A percentile compares a stretch with the other conserved stretches of the same genome.
phyloP scores from a whole-genome alignment of 2,329 filamentous ascomycete genomes.

The Ascochyta lentis region DNA sequence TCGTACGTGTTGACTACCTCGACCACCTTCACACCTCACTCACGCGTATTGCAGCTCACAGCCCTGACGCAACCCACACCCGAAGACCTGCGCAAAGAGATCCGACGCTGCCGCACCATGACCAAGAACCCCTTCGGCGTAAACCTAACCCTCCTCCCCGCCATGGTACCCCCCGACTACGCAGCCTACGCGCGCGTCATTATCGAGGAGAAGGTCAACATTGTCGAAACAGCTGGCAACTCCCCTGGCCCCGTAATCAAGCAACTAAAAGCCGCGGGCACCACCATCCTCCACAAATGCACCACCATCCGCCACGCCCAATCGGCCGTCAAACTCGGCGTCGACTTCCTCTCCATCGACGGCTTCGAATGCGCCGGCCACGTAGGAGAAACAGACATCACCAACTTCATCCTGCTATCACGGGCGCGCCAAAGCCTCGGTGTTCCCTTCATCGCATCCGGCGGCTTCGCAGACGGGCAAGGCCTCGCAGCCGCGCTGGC shows the following conservation, averaged over 20 bases:
- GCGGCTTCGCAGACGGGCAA: slow-evolving; percentile 93
- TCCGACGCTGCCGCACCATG: slow-evolving; percentile 81
- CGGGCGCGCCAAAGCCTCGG: slow-evolving; percentile 82
- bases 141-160: slow-evolving; percentile 91
- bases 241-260: slow-evolving; percentile 88
- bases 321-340: slow-evolving; percentile 89
- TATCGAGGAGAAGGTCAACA: slow-evolving; percentile 88
- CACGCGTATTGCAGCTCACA: slow-evolving; percentile 61
- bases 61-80: slow-evolving; percentile 92
- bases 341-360: slow-evolving; percentile 96
- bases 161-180: slow-evolving; percentile 91
- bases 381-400: slow-evolving; percentile 86
- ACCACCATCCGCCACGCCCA: slow-evolving; percentile 94
- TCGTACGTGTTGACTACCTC: slow-evolving; percentile 50
- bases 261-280: slow-evolving; percentile 80
- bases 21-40: no score
- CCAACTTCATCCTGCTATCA: slow-evolving; percentile 87
- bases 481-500: slow-evolving; percentile 89
- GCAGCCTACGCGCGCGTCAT: slow-evolving; percentile 87
- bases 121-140: slow-evolving; percentile 85
- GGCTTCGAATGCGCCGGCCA: slow-evolving; percentile 96
- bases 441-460: slow-evolving; percentile 93
- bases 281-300: slow-evolving; percentile 93
- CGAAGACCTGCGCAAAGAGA: slow-evolving; percentile 91
- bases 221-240: slow-evolving; percentile 94